Evolutionary conservation across 345 rosid genomes (phyloP), one percentile per base, ranked within the genome.

Genomic region (Durio zibethinus): DNA sequence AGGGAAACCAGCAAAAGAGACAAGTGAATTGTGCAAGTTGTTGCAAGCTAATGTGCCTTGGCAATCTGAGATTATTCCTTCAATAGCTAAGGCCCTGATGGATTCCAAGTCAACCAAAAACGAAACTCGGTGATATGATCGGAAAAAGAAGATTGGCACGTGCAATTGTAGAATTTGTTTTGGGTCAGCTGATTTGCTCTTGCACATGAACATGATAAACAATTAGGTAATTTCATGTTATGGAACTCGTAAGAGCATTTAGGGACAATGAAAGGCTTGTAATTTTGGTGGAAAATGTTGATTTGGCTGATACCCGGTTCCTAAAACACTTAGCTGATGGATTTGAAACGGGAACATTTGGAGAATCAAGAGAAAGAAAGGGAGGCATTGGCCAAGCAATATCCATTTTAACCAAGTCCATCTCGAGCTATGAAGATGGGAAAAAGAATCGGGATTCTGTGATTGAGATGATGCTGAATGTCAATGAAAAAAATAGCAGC

Each of bases 141-240:
- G 97, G 94, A 5, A 94, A 92, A 80, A 86, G 93, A 80, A 89
- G 97, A 85, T 78, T 94, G 79, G 94, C 93, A 18, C 84, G 81
- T 72, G 86, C 91, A 9, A 83, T 90, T 73, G 86, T 94, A 23
- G 90, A 87, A 63, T 82, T 83, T 23, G 79, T 92, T 69, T 81
- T 81, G 93, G 92, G 4, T 89, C 93, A 18, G 47, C 81, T 69
- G 88, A 90, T 70, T 77, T 78, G 11, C 86, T 94, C 36, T 48
- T 89, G 43, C 77, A 82, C 74, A 74, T 91, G 75, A 82, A 85
- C 81, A 81, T 82, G 80, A 89, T 71, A 1, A 65, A 15, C 23
- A 35, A 59, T 42, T 72, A 78, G 64, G 78, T 7, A 66, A 78
- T 45, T 78, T 68, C 86, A 66, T 68, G 31, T 20, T 64, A 83